These are phyloP conservation scores for Alisma plantagoaquatica DNA, from an alignment of 106 monocot species.

Conservation along the genomic window DNA sequence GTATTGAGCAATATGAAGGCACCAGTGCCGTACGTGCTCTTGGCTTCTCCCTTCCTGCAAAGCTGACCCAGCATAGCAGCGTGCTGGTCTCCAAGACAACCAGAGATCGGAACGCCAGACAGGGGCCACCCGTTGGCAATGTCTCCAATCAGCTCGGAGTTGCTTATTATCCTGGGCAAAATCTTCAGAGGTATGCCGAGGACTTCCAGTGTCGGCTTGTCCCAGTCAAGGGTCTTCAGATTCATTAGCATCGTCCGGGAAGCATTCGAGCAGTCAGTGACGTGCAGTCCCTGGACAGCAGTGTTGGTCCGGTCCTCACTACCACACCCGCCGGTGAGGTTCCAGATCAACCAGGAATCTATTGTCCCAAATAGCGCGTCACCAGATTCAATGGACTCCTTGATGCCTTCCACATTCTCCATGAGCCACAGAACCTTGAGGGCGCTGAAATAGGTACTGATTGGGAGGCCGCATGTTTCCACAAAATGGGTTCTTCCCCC, in stretches of 20 bases:
- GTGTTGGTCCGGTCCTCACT: conserved; percentile 11
- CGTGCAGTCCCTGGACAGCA: conserved; percentile 40
- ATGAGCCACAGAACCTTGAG: conserved; percentile 84
- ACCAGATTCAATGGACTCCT: conserved; percentile 37
- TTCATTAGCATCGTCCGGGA: conserved; percentile 96
- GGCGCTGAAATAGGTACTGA: conserved; percentile 96
- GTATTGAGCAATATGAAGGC: conserved; percentile 91
- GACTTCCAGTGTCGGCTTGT: conserved; percentile 51
- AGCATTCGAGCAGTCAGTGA: conserved; percentile 93
- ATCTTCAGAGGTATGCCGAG: conserved; percentile 51
- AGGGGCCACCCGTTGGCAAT: conserved; percentile 73
- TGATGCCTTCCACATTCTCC: conserved; percentile 64
- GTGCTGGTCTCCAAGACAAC: conserved; percentile 92
- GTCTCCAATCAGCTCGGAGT: conserved; percentile 55
- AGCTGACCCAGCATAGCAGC: conserved; percentile 89
- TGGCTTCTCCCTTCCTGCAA: conserved; percentile 72
- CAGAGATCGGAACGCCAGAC: conserved; percentile 61
- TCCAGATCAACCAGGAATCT: conserved; percentile 94
- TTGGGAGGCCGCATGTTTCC: conserved; percentile 72
- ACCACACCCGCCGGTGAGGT: conserved; percentile 68
- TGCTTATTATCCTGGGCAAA: conserved; percentile 79
- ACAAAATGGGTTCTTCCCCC: conserved; percentile 80
- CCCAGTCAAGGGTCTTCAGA: conserved; percentile 73
- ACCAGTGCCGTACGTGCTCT: conserved; percentile 94
- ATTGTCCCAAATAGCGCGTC: conserved; percentile 87